These are phyloP conservation scores for Bacidia gigantensis DNA, from an alignment of 495 filamentous ascomycete genomes.

Conservation along the genomic window DNA sequence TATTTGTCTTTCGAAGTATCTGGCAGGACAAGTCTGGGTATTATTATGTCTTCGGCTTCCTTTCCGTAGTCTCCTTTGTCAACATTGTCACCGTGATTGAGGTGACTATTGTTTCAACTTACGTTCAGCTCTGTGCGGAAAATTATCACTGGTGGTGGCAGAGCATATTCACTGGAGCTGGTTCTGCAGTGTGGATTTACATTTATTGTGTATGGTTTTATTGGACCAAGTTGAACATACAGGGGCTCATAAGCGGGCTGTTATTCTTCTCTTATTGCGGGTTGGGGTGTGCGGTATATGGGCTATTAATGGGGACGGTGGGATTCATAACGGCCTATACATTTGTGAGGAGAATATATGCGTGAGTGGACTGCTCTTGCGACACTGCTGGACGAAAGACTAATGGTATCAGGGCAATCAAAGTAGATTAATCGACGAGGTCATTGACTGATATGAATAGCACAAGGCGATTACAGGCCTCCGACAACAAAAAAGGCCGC, in stretches of 20 bases:
- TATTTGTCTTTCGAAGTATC: conserved; percentile 82
- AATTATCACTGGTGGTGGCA: conserved; percentile 98
- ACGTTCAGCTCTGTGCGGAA: conserved; percentile 74
- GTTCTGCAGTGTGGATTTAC: conserved; percentile 75
- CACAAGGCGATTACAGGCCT: background rate
- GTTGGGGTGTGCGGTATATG: conserved; percentile 74
- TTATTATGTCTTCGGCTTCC: conserved; percentile 90
- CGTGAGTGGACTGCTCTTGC: conserved; percentile 39
- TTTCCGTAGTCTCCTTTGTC: conserved; percentile 59
- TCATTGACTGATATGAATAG: background rate
- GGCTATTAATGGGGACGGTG: conserved; percentile 71
- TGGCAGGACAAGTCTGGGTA: conserved; percentile 93
- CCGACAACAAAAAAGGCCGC: too few relatives aligned
- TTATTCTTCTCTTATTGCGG: conserved; percentile 79
- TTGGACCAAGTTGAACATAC: conserved; percentile 65
- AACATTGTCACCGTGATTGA: conserved; percentile 70
- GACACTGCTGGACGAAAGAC: too few relatives aligned
- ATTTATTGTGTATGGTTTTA: conserved; percentile 82
- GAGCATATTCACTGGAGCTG: conserved; percentile 71
- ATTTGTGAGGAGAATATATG: conserved; percentile 82
- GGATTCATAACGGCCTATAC: conserved; percentile 80
- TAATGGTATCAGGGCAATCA: background rate
- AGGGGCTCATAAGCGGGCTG: conserved; percentile 64
- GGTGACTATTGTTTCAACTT: conserved; percentile 80
- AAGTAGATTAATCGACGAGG: background rate